Evolutionary conservation across 768 basidiomycete genomes (phyloP), one percentile per base, ranked within the genome.

Genomic region (Phaeotremella fagi): DNA sequence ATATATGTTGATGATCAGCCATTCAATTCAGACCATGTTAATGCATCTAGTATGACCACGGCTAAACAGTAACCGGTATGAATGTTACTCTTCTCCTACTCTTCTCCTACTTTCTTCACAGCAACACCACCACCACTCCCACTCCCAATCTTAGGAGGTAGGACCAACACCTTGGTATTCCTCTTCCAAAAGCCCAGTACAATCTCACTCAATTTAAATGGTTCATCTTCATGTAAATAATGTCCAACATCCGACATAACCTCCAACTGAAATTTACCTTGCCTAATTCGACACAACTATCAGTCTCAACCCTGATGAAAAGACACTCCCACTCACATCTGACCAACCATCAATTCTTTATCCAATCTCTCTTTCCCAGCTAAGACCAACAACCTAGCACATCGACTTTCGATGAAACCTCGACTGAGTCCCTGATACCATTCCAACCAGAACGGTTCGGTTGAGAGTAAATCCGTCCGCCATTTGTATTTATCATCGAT

Each of bases 171-270:
- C 26, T 60, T 56, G 0, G 73, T 72, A 70, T 99, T 95, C 52
- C 92, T 77, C 67, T 79, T 82, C 91, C 90, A 95, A 70, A 97
- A 99, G 48, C 88, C 86, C 3, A 88, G 81, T 51, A 97, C 65
- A 23, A 88, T 82, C 59, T 86, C 83, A 2, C 92, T 90, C 9
- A 91, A 75, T 20, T 80, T 80, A 5, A 79, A 82, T 0, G 94
- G 94, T 66, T 92, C 83, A 67, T 99, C 94, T 80, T 97, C 94
- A 42, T 98, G 94, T 22, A 99, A 70, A 78, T 95, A 87, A 68
- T 99, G 95, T 0, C 95, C 94, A 0, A 89, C 88, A 28, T 84
- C 83, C 7, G 83, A 81, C 55, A 94, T 80, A 31, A 99, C 90
- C 22, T 81, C 85, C 72, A 97, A 80, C 75, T 97, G 94, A 75